A percentile compares a stretch with the other conserved stretches of the same genome.
Evolutionary conservation across 2,329 filamentous ascomycete genomes (phyloP).

Genomic region (Pyricularia pennisetigena): DNA sequence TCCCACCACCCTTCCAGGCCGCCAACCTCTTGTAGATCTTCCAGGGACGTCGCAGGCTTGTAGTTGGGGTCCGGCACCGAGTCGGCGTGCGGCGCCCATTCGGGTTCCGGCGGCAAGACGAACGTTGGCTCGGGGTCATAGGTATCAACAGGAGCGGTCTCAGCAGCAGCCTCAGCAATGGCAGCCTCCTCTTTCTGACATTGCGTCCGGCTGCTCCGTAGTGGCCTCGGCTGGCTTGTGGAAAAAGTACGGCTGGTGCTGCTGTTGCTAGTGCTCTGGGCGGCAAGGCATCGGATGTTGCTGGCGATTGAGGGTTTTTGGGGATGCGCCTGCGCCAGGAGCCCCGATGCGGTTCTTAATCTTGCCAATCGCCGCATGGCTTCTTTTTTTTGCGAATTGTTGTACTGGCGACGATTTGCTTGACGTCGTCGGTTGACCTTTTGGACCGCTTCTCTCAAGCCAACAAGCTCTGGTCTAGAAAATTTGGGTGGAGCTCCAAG

Average conservation of each 20-base stretch:
- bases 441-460: not conserved
- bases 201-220: not conserved
- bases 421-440: not conserved
- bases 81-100: conserved; percentile 16
- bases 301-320: not conserved
- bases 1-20: conserved; percentile 44
- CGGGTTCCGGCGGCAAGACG: conserved; percentile 13
- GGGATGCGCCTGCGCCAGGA: not conserved
- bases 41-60: conserved; percentile 32
- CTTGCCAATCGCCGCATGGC: conserved; percentile 33
- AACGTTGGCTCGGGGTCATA: conserved; percentile 12
- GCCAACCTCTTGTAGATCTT: conserved; percentile 36
- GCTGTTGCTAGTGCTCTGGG: not conserved
- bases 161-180: not conserved
- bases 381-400: conserved; percentile 5
- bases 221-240: conserved; percentile 1
- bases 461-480: not conserved
- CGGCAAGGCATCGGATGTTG: conserved; percentile 1
- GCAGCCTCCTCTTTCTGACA: not conserved
- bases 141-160: not conserved
- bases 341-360: conserved; percentile 14
- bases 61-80: conserved; percentile 28
- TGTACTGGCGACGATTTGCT: not conserved
- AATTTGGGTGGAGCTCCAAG: conserved; percentile 3
- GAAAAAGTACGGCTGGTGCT: conserved; percentile 1